Conservation (phyloP, 2,329 filamentous ascomycete species). For the Cercospora berteroae region DNA sequence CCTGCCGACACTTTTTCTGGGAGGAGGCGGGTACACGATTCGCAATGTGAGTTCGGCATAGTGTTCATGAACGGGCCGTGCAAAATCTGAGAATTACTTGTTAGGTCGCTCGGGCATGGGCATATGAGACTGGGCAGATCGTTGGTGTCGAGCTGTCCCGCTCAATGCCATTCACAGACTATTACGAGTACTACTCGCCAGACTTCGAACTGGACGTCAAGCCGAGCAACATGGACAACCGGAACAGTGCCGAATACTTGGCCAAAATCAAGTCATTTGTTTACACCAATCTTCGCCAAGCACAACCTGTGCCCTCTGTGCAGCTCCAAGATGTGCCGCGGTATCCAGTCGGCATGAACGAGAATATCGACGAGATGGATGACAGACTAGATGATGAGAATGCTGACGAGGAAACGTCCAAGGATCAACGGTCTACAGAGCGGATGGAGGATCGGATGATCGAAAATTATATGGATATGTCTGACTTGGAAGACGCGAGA, state of each 20-base stretch:
- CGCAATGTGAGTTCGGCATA: constrained; percentile 48
- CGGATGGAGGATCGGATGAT: neutral
- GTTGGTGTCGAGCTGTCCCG: constrained; percentile 72
- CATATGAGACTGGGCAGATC: constrained; percentile 70
- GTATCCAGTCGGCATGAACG: neutral
- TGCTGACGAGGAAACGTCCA: neutral
- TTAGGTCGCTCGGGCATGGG: constrained; percentile 57
- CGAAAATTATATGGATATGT: neutral
- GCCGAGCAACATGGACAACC: constrained; percentile 71
- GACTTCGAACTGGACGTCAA: constrained; percentile 70
- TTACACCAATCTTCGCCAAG: neutral
- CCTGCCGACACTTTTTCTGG: constrained; percentile 63
- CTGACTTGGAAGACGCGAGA: neutral
- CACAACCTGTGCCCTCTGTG: neutral
- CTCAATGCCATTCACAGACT: constrained; percentile 83
- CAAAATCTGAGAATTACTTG: neutral
- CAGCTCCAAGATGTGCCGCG: neutral
- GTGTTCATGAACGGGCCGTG: neutral
- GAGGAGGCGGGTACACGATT: constrained; percentile 69
- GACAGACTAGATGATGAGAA: neutral
- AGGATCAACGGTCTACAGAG: neutral
- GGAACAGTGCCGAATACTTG: constrained; percentile 66
- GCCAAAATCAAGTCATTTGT: constrained; percentile 58
- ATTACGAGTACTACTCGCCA: constrained; percentile 77
- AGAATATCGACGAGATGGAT: neutral